These are phyloP conservation scores for Strobilomyces dryophilus DNA, from an alignment of 768 basidiomycete species.

Conservation along the genomic window DNA sequence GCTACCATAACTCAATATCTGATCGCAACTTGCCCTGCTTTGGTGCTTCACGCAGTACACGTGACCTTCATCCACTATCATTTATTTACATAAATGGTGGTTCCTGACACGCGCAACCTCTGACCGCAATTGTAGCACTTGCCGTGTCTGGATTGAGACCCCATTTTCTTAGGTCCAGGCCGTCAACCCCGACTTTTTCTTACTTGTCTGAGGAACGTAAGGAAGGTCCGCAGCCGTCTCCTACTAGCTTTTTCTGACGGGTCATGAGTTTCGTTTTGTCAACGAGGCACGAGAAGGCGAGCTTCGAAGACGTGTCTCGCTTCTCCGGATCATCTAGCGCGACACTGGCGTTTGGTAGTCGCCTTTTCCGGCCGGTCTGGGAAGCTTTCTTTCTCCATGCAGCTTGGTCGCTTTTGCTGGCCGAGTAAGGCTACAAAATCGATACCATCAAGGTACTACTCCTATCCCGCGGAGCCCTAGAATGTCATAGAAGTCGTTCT, in stretches of 20 bases:
- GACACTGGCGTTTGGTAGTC: background rate
- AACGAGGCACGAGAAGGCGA: background rate
- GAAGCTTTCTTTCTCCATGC: background rate
- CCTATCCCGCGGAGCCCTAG: too few relatives aligned
- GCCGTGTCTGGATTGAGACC: background rate
- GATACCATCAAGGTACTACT: background rate
- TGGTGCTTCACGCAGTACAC: too few relatives aligned
- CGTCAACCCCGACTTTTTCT: background rate
- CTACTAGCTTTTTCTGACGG: background rate
- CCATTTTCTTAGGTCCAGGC: background rate
- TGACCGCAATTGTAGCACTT: too few relatives aligned
- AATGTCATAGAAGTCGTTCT: too few relatives aligned
- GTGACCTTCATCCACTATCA: too few relatives aligned
- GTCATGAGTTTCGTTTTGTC: background rate
- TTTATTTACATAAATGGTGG: too few relatives aligned
- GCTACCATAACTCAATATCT: too few relatives aligned
- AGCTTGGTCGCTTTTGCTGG: background rate
- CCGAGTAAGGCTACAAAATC: background rate
- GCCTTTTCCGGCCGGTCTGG: background rate
- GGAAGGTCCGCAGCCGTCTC: background rate
- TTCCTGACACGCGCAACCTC: too few relatives aligned
- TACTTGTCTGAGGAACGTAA: background rate
- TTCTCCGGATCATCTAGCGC: background rate
- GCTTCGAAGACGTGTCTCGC: background rate
- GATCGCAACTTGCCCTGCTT: too few relatives aligned